A percentile compares a stretch with the other conserved stretches of the same genome.
These are phyloP conservation scores for Xylaria castorea DNA, from an alignment of 495 filamentous ascomycete species.

Conservation along the genomic window DNA sequence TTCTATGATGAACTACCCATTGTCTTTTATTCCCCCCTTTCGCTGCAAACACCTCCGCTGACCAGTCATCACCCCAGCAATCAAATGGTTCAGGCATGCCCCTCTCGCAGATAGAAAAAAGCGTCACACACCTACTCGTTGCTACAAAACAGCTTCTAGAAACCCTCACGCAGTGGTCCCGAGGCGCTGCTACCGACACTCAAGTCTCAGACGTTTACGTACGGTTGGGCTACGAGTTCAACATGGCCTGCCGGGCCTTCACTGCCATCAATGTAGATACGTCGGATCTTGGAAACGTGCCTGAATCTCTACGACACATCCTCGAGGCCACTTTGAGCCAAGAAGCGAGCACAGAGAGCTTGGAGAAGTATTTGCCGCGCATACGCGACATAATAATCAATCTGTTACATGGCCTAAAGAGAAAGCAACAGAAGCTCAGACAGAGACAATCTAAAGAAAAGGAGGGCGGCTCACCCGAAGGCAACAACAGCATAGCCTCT, in stretches of 20 bases:
- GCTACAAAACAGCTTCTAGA: constrained; percentile 98
- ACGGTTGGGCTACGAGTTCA: constrained; percentile 96
- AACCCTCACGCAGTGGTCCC: constrained; percentile 96
- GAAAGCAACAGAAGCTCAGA: constrained; percentile 90
- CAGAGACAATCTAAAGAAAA: constrained; percentile 79
- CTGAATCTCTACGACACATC: constrained; percentile 86
- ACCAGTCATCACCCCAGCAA: constrained; percentile 39
- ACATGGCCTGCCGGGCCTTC: constrained; percentile 95
- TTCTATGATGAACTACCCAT: not conserved
- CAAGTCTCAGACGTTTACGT: constrained; percentile 99
- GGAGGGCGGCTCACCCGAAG: constrained; percentile 52
- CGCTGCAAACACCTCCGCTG: constrained; percentile 9
- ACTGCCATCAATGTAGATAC: constrained; percentile 95
- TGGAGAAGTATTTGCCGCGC: constrained; percentile 88
- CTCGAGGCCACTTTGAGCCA: constrained; percentile 96
- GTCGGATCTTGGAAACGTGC: constrained; percentile 90
- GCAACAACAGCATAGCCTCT: constrained; percentile 44
- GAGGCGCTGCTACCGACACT: constrained; percentile 84
- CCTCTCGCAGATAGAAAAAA: constrained; percentile 95
- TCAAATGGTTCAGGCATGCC: constrained; percentile 54
- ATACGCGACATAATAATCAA: constrained; percentile 99
- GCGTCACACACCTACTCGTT: constrained; percentile 95
- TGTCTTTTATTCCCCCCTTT: not conserved
- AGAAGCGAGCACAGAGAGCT: constrained; percentile 88
- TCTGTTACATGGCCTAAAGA: constrained; percentile 91